These are phyloP conservation scores for Cytospora mali DNA, from an alignment of 2,329 filamentous ascomycete species.

Conservation along the genomic window DNA sequence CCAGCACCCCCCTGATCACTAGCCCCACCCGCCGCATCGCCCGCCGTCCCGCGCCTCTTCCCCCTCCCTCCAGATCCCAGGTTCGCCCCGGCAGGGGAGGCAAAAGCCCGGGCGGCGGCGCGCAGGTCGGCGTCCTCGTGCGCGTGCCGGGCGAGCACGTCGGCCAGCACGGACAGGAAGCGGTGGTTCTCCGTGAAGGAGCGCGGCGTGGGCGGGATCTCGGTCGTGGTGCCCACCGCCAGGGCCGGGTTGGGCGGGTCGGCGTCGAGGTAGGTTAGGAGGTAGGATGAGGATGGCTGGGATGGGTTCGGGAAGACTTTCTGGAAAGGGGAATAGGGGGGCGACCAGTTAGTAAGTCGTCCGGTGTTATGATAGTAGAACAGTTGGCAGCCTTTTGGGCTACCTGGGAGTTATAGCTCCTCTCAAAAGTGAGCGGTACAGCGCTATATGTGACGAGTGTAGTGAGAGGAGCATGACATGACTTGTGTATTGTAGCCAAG, in stretches of 20 bases:
- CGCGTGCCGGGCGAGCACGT: conserved; percentile 58
- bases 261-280: conserved; percentile 63
- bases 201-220: conserved; percentile 62
- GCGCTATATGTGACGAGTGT: not conserved
- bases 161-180: conserved; percentile 62
- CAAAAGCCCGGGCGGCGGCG: conserved; percentile 62
- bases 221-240: conserved; percentile 61
- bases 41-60: conserved; percentile 54
- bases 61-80: conserved; percentile 51
- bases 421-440: not conserved
- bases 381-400: too few relatives aligned
- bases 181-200: conserved; percentile 61
- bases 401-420: too few relatives aligned
- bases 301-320: conserved; percentile 58
- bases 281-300: conserved; percentile 47
- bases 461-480: not conserved
- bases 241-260: conserved; percentile 51
- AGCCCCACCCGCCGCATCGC: conserved; percentile 55
- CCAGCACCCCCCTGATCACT: conserved; percentile 64
- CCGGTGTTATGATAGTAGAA: too few relatives aligned
- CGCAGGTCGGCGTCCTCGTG: conserved; percentile 57
- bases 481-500: not conserved
- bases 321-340: conserved; percentile 40
- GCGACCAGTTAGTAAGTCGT: conserved; percentile 20
- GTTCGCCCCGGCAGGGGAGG: conserved; percentile 57